Conservation (phyloP, 495 filamentous ascomycete genomes). For the Sordaria brevicollis region DNA sequence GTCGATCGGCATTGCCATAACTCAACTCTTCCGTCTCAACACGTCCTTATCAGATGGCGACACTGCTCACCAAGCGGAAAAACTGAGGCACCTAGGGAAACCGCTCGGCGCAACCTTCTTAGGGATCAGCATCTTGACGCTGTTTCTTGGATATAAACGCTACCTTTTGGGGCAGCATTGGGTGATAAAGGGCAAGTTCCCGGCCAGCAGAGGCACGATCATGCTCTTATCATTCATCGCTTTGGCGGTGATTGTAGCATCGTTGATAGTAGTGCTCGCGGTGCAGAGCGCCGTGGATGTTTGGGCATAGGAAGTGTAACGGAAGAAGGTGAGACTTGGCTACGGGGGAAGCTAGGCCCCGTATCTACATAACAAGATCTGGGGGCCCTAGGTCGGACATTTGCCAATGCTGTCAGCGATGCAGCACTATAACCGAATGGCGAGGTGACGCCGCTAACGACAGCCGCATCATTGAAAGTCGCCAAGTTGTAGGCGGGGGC, state of each 20-base stretch:
- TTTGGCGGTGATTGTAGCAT: slow-evolving; percentile 57
- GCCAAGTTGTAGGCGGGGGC: not conserved
- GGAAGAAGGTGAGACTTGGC: not conserved
- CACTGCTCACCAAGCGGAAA: slow-evolving; percentile 15
- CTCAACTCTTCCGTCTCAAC: slow-evolving; percentile 92
- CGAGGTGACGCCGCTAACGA: not conserved
- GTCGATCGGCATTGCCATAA: slow-evolving; percentile 90
- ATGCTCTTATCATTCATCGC: slow-evolving; percentile 64
- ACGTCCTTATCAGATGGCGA: slow-evolving; percentile 39
- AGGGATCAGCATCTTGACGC: slow-evolving; percentile 70
- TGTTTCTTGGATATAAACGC: slow-evolving; percentile 66
- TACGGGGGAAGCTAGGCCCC: not conserved
- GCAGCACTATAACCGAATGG: not conserved
- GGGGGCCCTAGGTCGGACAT: not conserved
- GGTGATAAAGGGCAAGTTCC: slow-evolving; percentile 89
- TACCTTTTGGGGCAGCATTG: slow-evolving; percentile 65
- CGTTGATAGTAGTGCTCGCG: slow-evolving; percentile 59
- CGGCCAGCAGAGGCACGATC: slow-evolving; percentile 80
- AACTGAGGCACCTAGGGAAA: slow-evolving; percentile 74
- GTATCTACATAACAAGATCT: not conserved
- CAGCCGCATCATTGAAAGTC: not conserved
- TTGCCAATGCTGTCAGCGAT: not conserved
- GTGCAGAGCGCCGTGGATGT: slow-evolving; percentile 38
- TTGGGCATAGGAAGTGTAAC: not conserved
- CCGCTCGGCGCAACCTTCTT: slow-evolving; percentile 91